Evolutionary conservation across 805 yeast species (phyloP).

Genomic region (Candida endomychidarum): DNA sequence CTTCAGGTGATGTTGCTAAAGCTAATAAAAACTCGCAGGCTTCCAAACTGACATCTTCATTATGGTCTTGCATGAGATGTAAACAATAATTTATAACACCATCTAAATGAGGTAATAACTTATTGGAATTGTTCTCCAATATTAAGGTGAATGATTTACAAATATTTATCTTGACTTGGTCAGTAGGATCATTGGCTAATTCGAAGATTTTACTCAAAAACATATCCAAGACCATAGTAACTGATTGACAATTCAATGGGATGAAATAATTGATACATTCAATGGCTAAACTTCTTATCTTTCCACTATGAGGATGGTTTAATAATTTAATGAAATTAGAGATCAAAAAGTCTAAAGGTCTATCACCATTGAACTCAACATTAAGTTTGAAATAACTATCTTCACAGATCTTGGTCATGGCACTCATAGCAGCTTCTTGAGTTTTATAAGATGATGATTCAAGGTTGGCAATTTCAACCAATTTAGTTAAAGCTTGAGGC

Average conservation of each 20-base stretch:
- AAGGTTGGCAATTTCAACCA: slow-evolving; percentile 57
- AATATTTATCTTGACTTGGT: slow-evolving; percentile 66
- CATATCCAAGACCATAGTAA: slow-evolving; percentile 63
- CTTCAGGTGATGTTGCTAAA: slow-evolving; percentile 64
- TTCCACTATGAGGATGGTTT: slow-evolving; percentile 33
- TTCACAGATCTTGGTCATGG: slow-evolving; percentile 86
- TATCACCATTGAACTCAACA: slow-evolving; percentile 58
- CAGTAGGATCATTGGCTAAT: slow-evolving; percentile 62
- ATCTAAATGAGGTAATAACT: slow-evolving; percentile 70
- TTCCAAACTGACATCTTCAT: slow-evolving; percentile 80
- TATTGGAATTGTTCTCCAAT: slow-evolving; percentile 77
- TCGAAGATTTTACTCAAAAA: slow-evolving; percentile 63
- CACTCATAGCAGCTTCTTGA: slow-evolving; percentile 77
- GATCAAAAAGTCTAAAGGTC: slow-evolving; percentile 68
- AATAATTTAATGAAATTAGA: slow-evolving; percentile 56
- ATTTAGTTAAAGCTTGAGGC: slow-evolving; percentile 71
- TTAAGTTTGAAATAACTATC: slow-evolving; percentile 73
- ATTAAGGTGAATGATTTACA: slow-evolving; percentile 74
- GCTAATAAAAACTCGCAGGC: slow-evolving; percentile 90
- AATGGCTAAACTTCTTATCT: slow-evolving; percentile 61
- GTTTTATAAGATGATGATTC: slow-evolving; percentile 11
- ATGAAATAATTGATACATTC: slow-evolving; percentile 77
- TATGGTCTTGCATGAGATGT: slow-evolving; percentile 66
- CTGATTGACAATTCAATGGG: slow-evolving; percentile 63
- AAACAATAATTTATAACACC: slow-evolving; percentile 86